phyloP scores from a whole-genome alignment of 805 yeast genomes.

The Candida namnaoensis region DNA sequence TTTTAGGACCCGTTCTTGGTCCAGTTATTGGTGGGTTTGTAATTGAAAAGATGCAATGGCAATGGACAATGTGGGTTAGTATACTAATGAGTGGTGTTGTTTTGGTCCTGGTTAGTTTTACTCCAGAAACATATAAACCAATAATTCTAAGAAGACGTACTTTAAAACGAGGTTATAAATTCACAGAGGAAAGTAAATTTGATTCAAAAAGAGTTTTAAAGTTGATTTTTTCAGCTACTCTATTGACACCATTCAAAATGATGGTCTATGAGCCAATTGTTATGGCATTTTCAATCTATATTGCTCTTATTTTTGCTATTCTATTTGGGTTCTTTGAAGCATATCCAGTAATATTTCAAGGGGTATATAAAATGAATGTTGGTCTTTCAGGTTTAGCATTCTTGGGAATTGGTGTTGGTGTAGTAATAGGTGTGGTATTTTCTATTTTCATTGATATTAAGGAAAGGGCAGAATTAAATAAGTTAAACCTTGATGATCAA shows the following conservation, averaged over 20 bases:
- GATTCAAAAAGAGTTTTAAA: conserved; percentile 36
- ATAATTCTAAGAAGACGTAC: conserved; percentile 55
- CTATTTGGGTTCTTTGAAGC: conserved; percentile 77
- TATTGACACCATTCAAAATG: conserved; percentile 62
- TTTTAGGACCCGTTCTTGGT: conserved; percentile 73
- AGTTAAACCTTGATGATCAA: conserved; percentile 53
- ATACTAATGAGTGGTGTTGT: conserved; percentile 54
- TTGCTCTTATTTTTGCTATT: conserved; percentile 71
- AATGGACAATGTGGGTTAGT: conserved; percentile 67
- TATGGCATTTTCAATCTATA: conserved; percentile 55
- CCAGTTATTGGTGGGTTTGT: conserved; percentile 72
- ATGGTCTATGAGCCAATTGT: conserved; percentile 70
- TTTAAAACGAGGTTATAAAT: conserved; percentile 45
- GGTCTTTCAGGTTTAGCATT: conserved; percentile 67
- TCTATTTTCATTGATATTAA: conserved; percentile 40
- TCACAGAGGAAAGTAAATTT: too few species aligned
- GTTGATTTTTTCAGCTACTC: conserved; percentile 37
- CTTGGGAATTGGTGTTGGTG: conserved; percentile 64
- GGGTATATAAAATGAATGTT: conserved; percentile 46
- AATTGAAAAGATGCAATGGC: conserved; percentile 51
- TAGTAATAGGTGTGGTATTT: conserved; percentile 42
- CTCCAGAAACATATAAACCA: conserved; percentile 71
- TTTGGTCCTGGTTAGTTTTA: conserved; percentile 35
- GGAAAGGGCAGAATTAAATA: conserved; percentile 44
- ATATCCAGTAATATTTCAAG: conserved; percentile 64